Base-by-base conservation (phyloP, 768 basidiomycete species). In the Podaxis rugospora region DNA sequence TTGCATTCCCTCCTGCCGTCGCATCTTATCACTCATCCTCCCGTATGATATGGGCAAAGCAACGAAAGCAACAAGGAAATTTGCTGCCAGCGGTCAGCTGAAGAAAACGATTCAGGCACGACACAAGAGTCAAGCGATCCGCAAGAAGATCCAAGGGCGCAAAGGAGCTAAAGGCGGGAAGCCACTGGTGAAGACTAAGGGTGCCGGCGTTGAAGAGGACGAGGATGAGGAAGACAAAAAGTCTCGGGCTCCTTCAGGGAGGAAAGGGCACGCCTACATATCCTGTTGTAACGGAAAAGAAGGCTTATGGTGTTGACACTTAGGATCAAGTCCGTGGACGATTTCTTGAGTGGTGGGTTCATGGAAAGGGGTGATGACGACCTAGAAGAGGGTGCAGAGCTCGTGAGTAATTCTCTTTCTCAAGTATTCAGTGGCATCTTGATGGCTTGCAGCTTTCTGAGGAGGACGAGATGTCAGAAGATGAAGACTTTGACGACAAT, bases 91-190 rank as follows among this genome's bases (percentile, higher is more conserved):
- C 61, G 95, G 95, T 1, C 87, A 90, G 69, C 84, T 98, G 56
- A 92, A 93, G 69, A 89, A 92, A 65, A 84, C 86, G 18, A 97
- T 98, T 54, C 82, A 92, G 66, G 82, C 87, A 4, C 80, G 95
- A n/a, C 83, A 87, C 61, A 91, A 93, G 66, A 84, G 88, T 67
- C 88, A 93, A 68, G 83, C 92, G 68, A 76, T 84, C 63, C 83
- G 84, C 67, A 90, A 88, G 73, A 87, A 88, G 71, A 78, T 84
- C 28, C 82, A 90, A 68, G 78, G 80, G 44, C 81, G 89, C 64
- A 83, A 80, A 65, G 78, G 78, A 59, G 66, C 71, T 65, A 81
- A 75, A 63, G 75, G 70, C 64, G 68, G 69, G 35, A 72, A 52
- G 6, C 28, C 42, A 25, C 46, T 82, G 58, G 66, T 65, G 3